Base-by-base conservation (phyloP, 768 basidiomycete species). In the Rhizopogon salebrosus region DNA sequence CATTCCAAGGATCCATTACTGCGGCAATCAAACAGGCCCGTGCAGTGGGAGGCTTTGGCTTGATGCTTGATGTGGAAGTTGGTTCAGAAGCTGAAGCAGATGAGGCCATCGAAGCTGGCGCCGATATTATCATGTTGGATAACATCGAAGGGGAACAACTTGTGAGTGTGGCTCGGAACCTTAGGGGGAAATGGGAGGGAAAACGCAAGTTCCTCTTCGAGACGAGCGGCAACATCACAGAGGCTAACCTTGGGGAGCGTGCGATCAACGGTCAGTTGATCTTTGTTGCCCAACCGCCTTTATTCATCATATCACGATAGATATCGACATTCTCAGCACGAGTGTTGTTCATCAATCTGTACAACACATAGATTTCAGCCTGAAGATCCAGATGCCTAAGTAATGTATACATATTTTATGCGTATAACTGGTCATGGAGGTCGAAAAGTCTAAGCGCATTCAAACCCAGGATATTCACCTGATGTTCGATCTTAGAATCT, bases 51-150 rank as follows among this genome's bases (percentile, higher is more conserved):
- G 95, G 95, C 9, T 98, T 98, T 74, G 88, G 85, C 52, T 73
- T 94, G 43, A 82, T 91, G 24, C 82, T 99, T 39, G 95, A 98
- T 56, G 93, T 98, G 27, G 97, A 99, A 69, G 95, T 95, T 23
- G 78, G 82, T 39, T 85, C 87, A 6, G 87, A 92, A 70, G 85
- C 76, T 18, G 95, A 97, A 67, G 97, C 94, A 10, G 86, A 95
- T 62, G 94, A 98, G 72, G 97, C 97, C n/a, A 93, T 99, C 62
- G 83, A 84, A 13, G 95, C 95, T 6, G 97, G 97, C 3, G 94
- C 92, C 23, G 92, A 98, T 67, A 84, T 98, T 46, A 77, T 98
- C 62, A 95, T 97, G 93, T 81, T 97, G 22, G 94, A 98, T 64
- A 95, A 97, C 69, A 87, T 97, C 43, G 84, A 89, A 62, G 94